A percentile compares a stretch with the other conserved stretches of the same genome.
Evolutionary conservation across 768 basidiomycete species (phyloP).

Genomic region (Trametes punicea): DNA sequence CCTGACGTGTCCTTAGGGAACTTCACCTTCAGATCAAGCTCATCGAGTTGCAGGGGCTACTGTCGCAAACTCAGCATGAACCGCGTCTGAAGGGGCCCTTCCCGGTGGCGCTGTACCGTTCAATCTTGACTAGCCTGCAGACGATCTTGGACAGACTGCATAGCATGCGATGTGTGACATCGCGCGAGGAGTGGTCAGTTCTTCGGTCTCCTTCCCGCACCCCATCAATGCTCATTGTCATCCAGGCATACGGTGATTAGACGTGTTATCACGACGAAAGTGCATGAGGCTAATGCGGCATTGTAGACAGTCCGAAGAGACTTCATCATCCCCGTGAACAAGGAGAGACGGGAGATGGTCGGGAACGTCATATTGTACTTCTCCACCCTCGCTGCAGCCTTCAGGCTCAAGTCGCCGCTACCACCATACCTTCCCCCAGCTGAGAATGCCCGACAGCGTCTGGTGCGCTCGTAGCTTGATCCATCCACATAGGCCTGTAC

Average conservation of each 20-base stretch:
- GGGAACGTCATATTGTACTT: conserved; percentile 93
- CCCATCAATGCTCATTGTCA: conserved; percentile 2
- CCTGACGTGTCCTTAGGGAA: conserved; percentile 59
- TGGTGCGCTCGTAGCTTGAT: conserved; percentile 47
- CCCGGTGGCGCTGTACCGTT: conserved; percentile 80
- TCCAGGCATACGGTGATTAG: conserved; percentile 67
- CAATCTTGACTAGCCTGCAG: conserved; percentile 78
- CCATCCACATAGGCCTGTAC: background rate
- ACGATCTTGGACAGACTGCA: conserved; percentile 86
- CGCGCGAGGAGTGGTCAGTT: conserved; percentile 85
- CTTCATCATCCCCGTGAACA: conserved; percentile 89
- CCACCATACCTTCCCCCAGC: conserved; percentile 96
- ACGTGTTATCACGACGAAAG: background rate
- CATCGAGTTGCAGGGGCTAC: conserved; percentile 78
- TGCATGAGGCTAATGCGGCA: background rate
- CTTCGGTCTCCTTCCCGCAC: conserved; percentile 7
- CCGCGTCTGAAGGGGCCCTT: conserved; percentile 96
- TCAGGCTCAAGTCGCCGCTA: conserved; percentile 85
- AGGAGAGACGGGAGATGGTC: conserved; percentile 88
- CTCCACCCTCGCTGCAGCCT: conserved; percentile 74
- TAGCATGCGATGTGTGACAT: conserved; percentile 96
- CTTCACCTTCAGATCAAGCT: conserved; percentile 90
- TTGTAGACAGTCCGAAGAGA: conserved; percentile 73
- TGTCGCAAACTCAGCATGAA: conserved; percentile 88
- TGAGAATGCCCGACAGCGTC: conserved; percentile 72